A percentile compares a stretch with the other conserved stretches of the same genome.
These are phyloP conservation scores for Elongisporangium anandrum DNA, from an alignment of 352 stramenopile species.

Conservation along the genomic window DNA sequence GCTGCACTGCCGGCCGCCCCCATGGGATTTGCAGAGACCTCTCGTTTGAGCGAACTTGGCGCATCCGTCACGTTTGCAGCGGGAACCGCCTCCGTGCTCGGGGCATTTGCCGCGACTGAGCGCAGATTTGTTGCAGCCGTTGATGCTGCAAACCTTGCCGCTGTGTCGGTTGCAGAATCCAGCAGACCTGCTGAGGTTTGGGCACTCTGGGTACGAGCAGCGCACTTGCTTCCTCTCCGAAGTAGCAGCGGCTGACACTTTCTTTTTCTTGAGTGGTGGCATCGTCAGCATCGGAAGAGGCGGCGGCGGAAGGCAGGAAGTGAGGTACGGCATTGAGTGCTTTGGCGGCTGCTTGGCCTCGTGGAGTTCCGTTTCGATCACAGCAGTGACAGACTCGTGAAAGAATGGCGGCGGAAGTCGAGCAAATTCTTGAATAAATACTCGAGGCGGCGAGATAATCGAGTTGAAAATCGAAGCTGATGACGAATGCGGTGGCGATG, in stretches of 20 bases:
- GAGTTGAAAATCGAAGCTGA: conserved; percentile 35
- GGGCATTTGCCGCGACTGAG: conserved; percentile 82
- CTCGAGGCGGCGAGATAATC: conserved; percentile 66
- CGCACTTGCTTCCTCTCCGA: conserved; percentile 60
- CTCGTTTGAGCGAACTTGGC: conserved; percentile 82
- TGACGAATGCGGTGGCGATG: conserved; percentile 31
- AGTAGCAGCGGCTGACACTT: conserved; percentile 5
- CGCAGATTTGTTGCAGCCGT: conserved; percentile 67
- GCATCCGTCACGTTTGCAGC: conserved; percentile 80
- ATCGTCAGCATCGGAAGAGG: conserved; percentile 70
- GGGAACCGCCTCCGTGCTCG: conserved; percentile 78
- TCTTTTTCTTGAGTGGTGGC: conserved; percentile 75
- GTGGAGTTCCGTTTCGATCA: conserved; percentile 18
- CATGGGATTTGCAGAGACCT: conserved; percentile 83
- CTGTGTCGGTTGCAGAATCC: conserved; percentile 83
- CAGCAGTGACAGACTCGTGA: conserved; percentile 26
- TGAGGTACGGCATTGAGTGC: conserved; percentile 31
- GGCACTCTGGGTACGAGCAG: conserved; percentile 72
- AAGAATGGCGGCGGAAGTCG: conserved; percentile 62
- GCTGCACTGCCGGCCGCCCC: conserved; percentile 72
- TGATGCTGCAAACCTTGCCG: conserved; percentile 69
- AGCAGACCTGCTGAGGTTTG: conserved; percentile 68
- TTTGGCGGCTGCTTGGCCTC: conserved; percentile 14
- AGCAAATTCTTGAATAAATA: conserved; percentile 77
- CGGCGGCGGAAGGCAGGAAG: conserved; percentile 48